Percentiles rank a stretch among this genome's conserved stretches.
Conservation (phyloP, 352 stramenopile species). For the Pythium brachiatum region DNA sequence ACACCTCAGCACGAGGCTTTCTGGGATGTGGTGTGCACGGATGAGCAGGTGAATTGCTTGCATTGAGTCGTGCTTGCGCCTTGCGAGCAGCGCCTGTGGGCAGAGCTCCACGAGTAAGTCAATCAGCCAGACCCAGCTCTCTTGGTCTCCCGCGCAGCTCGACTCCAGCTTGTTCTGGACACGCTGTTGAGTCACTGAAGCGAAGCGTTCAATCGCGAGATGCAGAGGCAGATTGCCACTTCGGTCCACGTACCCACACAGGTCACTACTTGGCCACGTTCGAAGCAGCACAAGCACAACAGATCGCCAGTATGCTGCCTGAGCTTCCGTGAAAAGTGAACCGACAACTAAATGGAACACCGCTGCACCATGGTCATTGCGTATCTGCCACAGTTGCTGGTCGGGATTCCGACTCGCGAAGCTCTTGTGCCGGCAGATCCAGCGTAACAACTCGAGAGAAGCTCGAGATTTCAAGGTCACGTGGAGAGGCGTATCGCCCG, state of each 20-base stretch:
- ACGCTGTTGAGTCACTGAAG: slow-evolving; percentile 1
- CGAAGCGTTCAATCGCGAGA: slow-evolving; percentile 42
- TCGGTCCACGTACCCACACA: slow-evolving; percentile 38
- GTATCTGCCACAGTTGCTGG: slow-evolving; percentile 13
- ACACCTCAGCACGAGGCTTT: slow-evolving; percentile 10
- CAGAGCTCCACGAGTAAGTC: slow-evolving; percentile 1
- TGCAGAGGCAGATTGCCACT: slow-evolving; percentile 52
- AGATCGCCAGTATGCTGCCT: slow-evolving; percentile 29
- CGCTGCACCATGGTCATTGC: slow-evolving; percentile 37
- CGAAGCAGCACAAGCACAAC: slow-evolving; percentile 44
- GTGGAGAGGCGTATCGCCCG: slow-evolving; percentile 29
- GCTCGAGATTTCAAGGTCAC: slow-evolving; percentile 15
- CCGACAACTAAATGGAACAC: slow-evolving; percentile 45
- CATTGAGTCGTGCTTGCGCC: slow-evolving; percentile 13
- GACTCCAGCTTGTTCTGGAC: neutral
- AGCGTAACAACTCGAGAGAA: slow-evolving; percentile 39
- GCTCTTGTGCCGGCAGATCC: slow-evolving; percentile 25
- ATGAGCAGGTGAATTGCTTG: slow-evolving; percentile 22
- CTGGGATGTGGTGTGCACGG: neutral
- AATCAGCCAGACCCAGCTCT: slow-evolving; percentile 21
- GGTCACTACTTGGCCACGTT: slow-evolving; percentile 18
- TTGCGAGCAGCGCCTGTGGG: slow-evolving; percentile 9
- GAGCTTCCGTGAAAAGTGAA: slow-evolving; percentile 24
- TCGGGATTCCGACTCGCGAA: neutral
- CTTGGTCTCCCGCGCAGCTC: neutral